Conservation (phyloP, 768 basidiomycete species). For the Mycena indigotica region DNA sequence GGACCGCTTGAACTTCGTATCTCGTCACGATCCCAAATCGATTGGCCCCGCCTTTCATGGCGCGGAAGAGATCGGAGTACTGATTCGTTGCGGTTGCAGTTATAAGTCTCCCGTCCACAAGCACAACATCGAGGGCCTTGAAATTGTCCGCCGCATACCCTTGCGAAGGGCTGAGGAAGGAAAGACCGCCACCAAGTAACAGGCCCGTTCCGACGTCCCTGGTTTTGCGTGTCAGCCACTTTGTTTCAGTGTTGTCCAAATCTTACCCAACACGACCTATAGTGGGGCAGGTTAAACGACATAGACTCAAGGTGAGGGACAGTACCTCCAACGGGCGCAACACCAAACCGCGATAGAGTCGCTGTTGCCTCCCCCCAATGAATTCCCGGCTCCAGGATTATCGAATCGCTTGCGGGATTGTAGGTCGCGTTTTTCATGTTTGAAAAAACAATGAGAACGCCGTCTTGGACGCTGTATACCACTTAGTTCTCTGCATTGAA, state of each 20-base stretch:
- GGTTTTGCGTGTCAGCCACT: not conserved
- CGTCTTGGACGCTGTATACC: slow-evolving; percentile 33
- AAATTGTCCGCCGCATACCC: slow-evolving; percentile 44
- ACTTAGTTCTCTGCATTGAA: not conserved
- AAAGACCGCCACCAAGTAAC: slow-evolving; percentile 47
- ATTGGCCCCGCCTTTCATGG: slow-evolving; percentile 48
- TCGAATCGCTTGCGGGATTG: slow-evolving; percentile 37
- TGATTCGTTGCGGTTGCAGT: slow-evolving; percentile 44
- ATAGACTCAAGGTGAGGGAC: no score
- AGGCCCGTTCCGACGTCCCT: slow-evolving; percentile 47
- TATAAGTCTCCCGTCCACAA: slow-evolving; percentile 41
- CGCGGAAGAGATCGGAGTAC: slow-evolving; percentile 45
- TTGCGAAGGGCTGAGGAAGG: slow-evolving; percentile 39
- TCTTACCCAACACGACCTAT: slow-evolving; percentile 20
- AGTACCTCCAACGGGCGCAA: slow-evolving; percentile 45
- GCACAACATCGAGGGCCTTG: slow-evolving; percentile 44
- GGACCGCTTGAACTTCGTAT: slow-evolving; percentile 42
- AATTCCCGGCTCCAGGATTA: slow-evolving; percentile 44
- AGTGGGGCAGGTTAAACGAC: not conserved
- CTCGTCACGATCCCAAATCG: slow-evolving; percentile 49
- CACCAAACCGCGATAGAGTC: slow-evolving; percentile 38
- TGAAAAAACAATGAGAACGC: slow-evolving; percentile 24
- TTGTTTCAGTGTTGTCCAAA: no score
- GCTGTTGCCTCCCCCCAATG: slow-evolving; percentile 43
- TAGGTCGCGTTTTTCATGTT: slow-evolving; percentile 33